Base-by-base conservation (phyloP, 2,329 filamentous ascomycete genomes). In the Setomelanomma holmii region DNA sequence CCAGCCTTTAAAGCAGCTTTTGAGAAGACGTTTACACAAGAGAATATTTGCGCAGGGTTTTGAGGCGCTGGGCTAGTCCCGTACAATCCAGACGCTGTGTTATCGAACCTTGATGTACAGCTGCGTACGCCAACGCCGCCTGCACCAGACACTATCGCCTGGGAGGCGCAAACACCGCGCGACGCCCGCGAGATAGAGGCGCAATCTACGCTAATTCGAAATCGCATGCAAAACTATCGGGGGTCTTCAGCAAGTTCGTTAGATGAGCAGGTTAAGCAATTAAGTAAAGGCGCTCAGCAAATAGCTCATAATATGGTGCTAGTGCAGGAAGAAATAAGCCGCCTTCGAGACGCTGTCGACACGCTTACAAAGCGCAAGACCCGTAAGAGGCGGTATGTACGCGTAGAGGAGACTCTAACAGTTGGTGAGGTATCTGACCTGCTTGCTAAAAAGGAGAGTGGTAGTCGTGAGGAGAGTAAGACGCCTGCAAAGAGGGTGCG, bases 51-150 rank as follows among this genome's bases (percentile, higher is more conserved):
- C 36, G 51, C 43, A 59, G 55, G 57, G 42, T 72, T 72, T 56
- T 24, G 49, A 55, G 63, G 58, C 45, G 57, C 68, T 63, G 54
- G 72, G 16, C 56, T 75, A 56, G 50, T 71, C 45, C 68, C 64
- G 52, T 64, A 67, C 38, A 45, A 73, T 53, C 63, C 64, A 51
- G 42, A 72, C 24, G 58, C 46, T 41, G 68, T 74, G 21, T 40
- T 75, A 55, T 70, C 56, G 45, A 72, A 69, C 60, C 69, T 75
- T 53, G 58, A 67, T 51, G 55, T 64, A n/a, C 33, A 56, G 50
- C 35, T 64, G 14, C 49, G 40, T 33, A 62, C 54, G 35, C 54
- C 40, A 40, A 56, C 44, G 17, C 49, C 50, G 38, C 23, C 45
- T 30, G 17, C 21, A 10, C 40, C 30, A 39, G 16, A 16, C 5